phyloP scores from a whole-genome alignment of 305 asterid genomes.

The Ruellia speciosa region DNA sequence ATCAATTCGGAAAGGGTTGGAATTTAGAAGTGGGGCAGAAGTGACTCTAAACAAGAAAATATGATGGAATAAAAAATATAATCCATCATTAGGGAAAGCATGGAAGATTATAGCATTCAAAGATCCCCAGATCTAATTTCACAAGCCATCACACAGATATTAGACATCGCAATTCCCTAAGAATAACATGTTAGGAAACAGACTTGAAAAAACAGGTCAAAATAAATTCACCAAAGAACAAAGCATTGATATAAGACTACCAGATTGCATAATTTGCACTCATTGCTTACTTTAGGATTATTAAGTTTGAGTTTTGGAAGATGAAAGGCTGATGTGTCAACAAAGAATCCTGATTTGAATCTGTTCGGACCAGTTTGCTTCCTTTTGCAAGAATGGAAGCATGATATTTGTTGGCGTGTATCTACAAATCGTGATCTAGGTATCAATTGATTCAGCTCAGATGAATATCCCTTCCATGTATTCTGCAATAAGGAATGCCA shows the following conservation, averaged over 20 bases:
- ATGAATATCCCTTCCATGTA: conserved; percentile 42
- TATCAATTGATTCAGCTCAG: conserved; percentile 31
- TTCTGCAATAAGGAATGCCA: conserved; percentile 35
- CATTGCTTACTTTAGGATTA: conserved; percentile 37
- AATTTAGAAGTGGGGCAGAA: conserved; percentile 2
- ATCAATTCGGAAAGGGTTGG: neutral
- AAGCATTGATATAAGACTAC: conserved; percentile 12
- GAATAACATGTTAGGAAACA: conserved; percentile 17
- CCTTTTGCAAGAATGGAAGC: conserved; percentile 55
- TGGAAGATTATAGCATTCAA: neutral
- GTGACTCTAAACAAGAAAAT: conserved; percentile 11
- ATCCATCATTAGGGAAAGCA: conserved; percentile 12
- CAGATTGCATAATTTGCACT: neutral
- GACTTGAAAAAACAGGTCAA: neutral
- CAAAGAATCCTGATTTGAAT: conserved; percentile 49
- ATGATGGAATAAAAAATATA: conserved; percentile 16
- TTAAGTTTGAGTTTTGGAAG: conserved; percentile 31
- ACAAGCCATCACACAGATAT: conserved; percentile 8
- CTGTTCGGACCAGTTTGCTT: conserved; percentile 36
- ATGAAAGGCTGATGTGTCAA: conserved; percentile 58
- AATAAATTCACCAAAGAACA: conserved; percentile 17
- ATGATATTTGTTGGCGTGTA: conserved; percentile 36
- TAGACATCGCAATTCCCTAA: conserved; percentile 12
- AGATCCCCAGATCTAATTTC: conserved; percentile 4
- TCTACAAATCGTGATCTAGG: conserved; percentile 27